Evolutionary conservation across 2,329 filamentous ascomycete species (phyloP).

Genomic region (Arthroderma sp.): DNA sequence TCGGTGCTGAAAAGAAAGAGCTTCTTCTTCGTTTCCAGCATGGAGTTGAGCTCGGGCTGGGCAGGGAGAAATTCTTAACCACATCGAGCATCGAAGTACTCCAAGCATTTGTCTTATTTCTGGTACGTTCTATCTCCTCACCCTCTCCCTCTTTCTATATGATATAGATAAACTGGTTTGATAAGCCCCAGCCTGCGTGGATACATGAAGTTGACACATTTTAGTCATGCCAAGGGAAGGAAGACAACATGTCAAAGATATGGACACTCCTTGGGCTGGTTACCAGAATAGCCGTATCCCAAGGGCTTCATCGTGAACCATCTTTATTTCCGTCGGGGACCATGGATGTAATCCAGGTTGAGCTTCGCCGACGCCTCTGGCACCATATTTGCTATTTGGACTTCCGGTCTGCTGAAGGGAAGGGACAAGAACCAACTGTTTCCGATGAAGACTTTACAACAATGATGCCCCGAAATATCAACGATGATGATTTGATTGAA

Average conservation of each 20-base stretch:
- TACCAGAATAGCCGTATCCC: conserved; percentile 8
- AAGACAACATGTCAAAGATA: conserved; percentile 9
- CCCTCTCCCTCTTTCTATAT: background rate
- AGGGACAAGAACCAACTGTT: conserved; percentile 9
- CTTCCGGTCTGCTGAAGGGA: conserved; percentile 7
- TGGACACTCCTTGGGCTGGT: conserved; percentile 8
- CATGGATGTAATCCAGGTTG: conserved; percentile 8
- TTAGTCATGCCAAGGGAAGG: conserved; percentile 8
- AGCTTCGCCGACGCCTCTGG: conserved; percentile 8
- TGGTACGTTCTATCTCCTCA: background rate
- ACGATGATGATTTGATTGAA: conserved; percentile 8
- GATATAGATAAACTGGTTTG: conserved; percentile 1
- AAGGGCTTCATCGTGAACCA: conserved; percentile 9
- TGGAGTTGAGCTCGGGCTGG: background rate
- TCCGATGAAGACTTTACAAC: conserved; percentile 8
- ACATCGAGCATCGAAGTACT: background rate
- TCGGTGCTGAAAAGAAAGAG: background rate
- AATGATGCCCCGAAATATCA: conserved; percentile 7
- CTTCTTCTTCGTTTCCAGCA: background rate
- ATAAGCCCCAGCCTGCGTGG: too few species aligned
- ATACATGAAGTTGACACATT: too few species aligned
- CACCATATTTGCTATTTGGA: conserved; percentile 9
- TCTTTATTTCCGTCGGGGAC: conserved; percentile 8
- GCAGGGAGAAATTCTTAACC: background rate
- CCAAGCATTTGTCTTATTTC: background rate